Conservation (phyloP, 139 green algal genomes). For the Closterium sp. region DNA sequence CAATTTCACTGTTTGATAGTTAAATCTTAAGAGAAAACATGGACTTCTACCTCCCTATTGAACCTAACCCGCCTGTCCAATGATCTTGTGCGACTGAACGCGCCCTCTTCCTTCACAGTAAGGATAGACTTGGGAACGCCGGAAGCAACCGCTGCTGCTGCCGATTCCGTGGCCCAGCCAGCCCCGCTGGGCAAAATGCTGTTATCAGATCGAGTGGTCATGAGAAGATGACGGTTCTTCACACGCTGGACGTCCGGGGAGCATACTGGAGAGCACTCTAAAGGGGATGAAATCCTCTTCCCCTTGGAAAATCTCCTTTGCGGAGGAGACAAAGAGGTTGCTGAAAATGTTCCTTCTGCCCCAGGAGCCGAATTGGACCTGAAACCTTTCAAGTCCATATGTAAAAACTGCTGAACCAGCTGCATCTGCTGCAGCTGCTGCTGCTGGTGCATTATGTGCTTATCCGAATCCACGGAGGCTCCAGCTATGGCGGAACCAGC, state of each 20-base stretch:
- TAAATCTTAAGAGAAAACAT: background rate
- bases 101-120: background rate
- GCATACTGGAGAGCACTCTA: background rate
- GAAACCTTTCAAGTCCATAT: background rate
- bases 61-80: background rate
- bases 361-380: background rate
- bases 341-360: background rate
- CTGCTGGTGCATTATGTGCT: too few relatives aligned
- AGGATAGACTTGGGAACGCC: background rate
- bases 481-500: too few relatives aligned
- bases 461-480: too few relatives aligned
- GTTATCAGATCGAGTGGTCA: background rate
- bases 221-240: background rate
- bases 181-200: background rate
- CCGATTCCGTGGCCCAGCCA: background rate
- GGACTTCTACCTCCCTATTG: background rate
- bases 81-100: background rate
- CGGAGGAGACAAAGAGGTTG: background rate
- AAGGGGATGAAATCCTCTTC: background rate
- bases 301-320: background rate
- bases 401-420: background rate
- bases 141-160: background rate
- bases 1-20: too few relatives aligned
- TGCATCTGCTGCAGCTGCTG: background rate
- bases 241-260: background rate